These are phyloP conservation scores for Brassica rapa DNA, from an alignment of 345 rosid species.

Conservation along the genomic window DNA sequence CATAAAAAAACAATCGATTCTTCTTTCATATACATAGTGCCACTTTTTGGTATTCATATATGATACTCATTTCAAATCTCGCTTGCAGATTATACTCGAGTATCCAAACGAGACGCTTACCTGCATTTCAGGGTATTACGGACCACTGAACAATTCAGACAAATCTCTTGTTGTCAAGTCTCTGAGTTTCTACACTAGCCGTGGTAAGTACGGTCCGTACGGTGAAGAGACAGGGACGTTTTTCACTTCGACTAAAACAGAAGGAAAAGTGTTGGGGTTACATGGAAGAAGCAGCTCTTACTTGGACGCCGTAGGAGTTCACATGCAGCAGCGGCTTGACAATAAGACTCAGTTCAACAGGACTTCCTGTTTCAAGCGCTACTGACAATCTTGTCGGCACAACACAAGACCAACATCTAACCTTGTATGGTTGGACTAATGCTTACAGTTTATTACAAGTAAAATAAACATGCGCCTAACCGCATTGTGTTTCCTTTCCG, in stretches of 20 bases:
- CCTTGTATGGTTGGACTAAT: background rate
- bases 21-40: background rate
- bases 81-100: conserved; percentile 66
- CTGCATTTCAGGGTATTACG: conserved; percentile 75
- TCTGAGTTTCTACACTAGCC: conserved; percentile 63
- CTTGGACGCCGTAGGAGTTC: conserved; percentile 88
- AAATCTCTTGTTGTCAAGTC: conserved; percentile 58
- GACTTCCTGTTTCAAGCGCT: conserved; percentile 51
- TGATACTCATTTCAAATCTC: conserved; percentile 2
- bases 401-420: conserved; percentile 3
- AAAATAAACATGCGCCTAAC: conserved; percentile 2
- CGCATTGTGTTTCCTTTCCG: conserved; percentile 2
- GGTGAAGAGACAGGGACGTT: conserved; percentile 84
- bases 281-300: conserved; percentile 77
- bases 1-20: background rate
- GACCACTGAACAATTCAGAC: conserved; percentile 51
- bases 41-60: background rate
- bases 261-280: conserved; percentile 85
- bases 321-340: conserved; percentile 84
- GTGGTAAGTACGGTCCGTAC: conserved; percentile 85
- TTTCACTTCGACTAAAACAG: conserved; percentile 78
- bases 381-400: conserved; percentile 28
- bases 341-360: conserved; percentile 38
- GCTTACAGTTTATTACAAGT: background rate
- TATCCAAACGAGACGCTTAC: conserved; percentile 70